Evolutionary conservation across 371 early-diverging fungal species (phyloP).

Genomic region (Cokeromyces recurvatus): DNA sequence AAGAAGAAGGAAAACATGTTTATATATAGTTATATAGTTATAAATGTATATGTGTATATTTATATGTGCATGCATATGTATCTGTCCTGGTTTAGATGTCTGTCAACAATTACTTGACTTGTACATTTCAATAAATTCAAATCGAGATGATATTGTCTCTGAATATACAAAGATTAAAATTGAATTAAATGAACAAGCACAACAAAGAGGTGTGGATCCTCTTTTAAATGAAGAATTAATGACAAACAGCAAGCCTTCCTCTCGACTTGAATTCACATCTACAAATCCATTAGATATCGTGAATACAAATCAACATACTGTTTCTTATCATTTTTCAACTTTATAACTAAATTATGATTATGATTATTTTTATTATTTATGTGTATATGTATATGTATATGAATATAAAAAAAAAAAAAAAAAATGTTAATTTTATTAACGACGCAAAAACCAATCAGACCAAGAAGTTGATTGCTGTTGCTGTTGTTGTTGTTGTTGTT

Average conservation of each 20-base stretch:
- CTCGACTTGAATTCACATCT: slow-evolving; percentile 22
- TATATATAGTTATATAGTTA: not conserved
- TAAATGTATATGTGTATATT: not conserved
- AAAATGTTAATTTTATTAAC: slow-evolving; percentile 10
- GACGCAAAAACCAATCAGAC: slow-evolving; percentile 27
- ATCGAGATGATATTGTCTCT: slow-evolving; percentile 27
- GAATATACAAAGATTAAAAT: slow-evolving; percentile 51
- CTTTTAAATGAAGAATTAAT: slow-evolving; percentile 26
- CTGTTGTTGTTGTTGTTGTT: too few species aligned
- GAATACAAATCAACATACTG: slow-evolving; percentile 45
- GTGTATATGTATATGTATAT: not conserved
- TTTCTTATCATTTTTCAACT: slow-evolving; percentile 38
- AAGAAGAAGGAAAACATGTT: slow-evolving; percentile 6
- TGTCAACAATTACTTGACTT: slow-evolving; percentile 55
- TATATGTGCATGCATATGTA: too few species aligned
- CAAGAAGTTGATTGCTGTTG: slow-evolving; percentile 2
- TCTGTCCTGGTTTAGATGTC: too few species aligned
- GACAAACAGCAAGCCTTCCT: slow-evolving; percentile 20
- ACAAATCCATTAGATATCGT: slow-evolving; percentile 32
- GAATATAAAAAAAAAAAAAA: not conserved
- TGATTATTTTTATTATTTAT: not conserved
- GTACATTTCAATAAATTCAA: slow-evolving; percentile 32
- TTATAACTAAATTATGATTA: too few species aligned
- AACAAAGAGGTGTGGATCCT: slow-evolving; percentile 30
- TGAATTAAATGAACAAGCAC: slow-evolving; percentile 47